Conservation (phyloP, 495 filamentous ascomycete genomes). For the Margaritispora aquatica region DNA sequence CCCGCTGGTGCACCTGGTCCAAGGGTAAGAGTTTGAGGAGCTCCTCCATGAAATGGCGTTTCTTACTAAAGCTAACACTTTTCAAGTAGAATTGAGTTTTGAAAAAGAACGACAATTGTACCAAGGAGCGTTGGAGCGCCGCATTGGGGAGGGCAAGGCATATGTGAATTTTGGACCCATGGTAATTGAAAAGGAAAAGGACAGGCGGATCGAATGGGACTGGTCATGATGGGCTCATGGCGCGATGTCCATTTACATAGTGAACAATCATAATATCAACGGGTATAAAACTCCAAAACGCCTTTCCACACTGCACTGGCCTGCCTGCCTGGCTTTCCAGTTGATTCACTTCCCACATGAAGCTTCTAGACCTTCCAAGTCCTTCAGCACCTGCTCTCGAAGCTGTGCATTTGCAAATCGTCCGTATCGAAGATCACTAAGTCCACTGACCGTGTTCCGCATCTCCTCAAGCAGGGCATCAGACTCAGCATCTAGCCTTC, state of each 20-base stretch:
- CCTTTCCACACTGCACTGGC: no score
- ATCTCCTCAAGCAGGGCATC: constrained; percentile 53
- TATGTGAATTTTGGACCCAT: no score
- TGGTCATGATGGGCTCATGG: not conserved
- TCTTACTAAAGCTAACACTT: constrained; percentile 9
- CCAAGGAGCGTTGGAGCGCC: no score
- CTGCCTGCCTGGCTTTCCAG: not conserved
- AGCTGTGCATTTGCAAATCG: constrained; percentile 56
- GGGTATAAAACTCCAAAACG: constrained; percentile 19
- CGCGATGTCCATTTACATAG: constrained; percentile 6
- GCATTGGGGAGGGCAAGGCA: no score
- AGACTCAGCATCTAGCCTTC: constrained; percentile 57
- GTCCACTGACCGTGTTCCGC: constrained; percentile 54
- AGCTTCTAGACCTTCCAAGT: constrained; percentile 55
- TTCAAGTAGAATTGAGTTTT: not conserved
- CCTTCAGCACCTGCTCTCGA: constrained; percentile 54
- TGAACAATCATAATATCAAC: constrained; percentile 23
- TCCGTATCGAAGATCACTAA: constrained; percentile 82
- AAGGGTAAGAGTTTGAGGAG: constrained; percentile 18
- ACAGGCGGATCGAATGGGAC: not conserved
- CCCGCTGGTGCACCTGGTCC: constrained; percentile 11
- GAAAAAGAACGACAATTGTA: not conserved
- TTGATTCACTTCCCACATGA: constrained; percentile 43
- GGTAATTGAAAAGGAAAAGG: constrained; percentile 9
- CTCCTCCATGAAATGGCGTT: constrained; percentile 18